Percentiles rank a stretch among this genome's conserved stretches.
Evolutionary conservation across 768 basidiomycete genomes (phyloP).

Genomic region (Omphalotus guepiniiformis): DNA sequence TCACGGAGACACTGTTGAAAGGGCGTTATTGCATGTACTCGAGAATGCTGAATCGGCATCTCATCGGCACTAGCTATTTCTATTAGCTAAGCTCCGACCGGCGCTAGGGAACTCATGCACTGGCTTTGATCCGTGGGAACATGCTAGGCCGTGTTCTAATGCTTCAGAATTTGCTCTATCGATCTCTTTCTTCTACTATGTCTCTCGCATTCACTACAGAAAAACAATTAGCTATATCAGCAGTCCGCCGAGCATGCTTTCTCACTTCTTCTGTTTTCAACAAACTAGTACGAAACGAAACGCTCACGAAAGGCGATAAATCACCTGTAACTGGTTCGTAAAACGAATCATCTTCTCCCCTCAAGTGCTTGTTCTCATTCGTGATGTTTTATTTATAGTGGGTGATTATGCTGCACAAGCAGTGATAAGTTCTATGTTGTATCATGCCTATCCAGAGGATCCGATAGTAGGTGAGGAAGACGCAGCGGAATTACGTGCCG

Average conservation of each 20-base stretch:
- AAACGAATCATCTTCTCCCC: slow-evolving; percentile 12
- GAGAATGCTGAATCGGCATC: neutral
- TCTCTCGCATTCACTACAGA: slow-evolving; percentile 57
- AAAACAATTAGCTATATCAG: slow-evolving; percentile 77
- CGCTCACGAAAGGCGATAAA: slow-evolving; percentile 87
- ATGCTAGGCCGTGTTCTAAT: neutral
- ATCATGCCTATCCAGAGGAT: slow-evolving; percentile 75
- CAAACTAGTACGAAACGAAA: slow-evolving; percentile 80
- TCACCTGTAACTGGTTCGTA: slow-evolving; percentile 91
- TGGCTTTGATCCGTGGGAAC: neutral
- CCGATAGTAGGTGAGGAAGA: slow-evolving; percentile 96
- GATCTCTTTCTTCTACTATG: slow-evolving; percentile 31
- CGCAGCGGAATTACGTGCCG: slow-evolving; percentile 66
- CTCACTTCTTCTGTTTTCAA: slow-evolving; percentile 86
- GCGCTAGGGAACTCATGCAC: neutral
- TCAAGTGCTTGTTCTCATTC: neutral
- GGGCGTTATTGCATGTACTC: neutral
- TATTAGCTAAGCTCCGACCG: neutral
- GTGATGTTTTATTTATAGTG: slow-evolving; percentile 41
- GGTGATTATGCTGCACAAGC: slow-evolving; percentile 95
- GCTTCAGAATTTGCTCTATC: slow-evolving; percentile 1
- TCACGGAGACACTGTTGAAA: neutral
- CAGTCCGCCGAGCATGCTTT: slow-evolving; percentile 82
- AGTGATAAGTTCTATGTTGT: slow-evolving; percentile 79
- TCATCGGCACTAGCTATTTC: neutral